Evolutionary conservation across 345 rosid species (phyloP).

Genomic region (Hibiscus mutabilis): DNA sequence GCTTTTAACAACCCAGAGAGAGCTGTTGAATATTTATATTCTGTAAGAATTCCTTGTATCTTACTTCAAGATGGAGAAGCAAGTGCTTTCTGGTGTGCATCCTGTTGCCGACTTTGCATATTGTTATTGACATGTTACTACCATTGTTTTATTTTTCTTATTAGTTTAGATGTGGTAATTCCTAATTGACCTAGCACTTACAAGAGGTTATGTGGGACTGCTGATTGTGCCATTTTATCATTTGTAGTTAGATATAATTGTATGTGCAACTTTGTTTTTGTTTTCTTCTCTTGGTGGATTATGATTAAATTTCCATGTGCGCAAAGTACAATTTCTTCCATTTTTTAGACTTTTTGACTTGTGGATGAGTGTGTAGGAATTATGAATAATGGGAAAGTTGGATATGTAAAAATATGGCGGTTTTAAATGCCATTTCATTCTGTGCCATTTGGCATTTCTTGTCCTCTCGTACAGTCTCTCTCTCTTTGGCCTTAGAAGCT

Average conservation of each 20-base stretch:
- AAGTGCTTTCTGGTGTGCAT: not conserved
- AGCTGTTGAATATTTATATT: constrained; percentile 92
- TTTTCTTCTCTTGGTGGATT: too few species aligned
- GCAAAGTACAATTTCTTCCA: too few species aligned
- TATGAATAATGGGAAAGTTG: too few species aligned
- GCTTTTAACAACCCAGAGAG: constrained; percentile 93
- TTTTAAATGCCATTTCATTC: not conserved
- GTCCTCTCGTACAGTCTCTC: not conserved
- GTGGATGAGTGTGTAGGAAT: too few species aligned
- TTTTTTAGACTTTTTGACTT: too few species aligned
- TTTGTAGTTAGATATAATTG: constrained; percentile 22
- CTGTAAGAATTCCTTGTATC: constrained; percentile 39
- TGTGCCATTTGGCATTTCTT: not conserved
- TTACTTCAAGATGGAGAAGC: not conserved
- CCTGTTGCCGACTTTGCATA: not conserved
- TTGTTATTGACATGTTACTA: not conserved
- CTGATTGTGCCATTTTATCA: not conserved
- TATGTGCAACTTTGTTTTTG: too few species aligned
- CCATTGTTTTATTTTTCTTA: not conserved
- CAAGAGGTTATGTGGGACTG: not conserved
- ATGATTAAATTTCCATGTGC: too few species aligned
- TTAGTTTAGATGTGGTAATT: not conserved
- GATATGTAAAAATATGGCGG: not conserved
- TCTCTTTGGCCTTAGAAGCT: not conserved
- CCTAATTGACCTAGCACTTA: not conserved